Percentiles rank a stretch among this genome's conserved stretches.
Evolutionary conservation across 805 yeast genomes (phyloP).

Genomic region (Starmerella scarabaei): DNA sequence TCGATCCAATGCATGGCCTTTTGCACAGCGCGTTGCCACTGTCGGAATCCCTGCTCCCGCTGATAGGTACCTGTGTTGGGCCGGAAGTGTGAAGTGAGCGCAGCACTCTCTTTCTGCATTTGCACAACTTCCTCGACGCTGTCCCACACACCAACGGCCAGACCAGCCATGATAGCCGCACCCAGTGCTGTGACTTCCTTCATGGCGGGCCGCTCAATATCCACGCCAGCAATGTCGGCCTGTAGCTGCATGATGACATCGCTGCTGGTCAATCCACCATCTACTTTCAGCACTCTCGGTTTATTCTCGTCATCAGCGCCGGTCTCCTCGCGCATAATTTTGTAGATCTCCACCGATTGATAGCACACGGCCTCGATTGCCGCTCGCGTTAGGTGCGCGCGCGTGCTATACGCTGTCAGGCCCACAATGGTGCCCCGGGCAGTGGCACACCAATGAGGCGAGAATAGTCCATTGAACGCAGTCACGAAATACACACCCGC

Average conservation of each 20-base stretch:
- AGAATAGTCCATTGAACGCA: constrained; percentile 85
- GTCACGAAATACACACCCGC: constrained; percentile 94
- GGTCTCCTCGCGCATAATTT: constrained; percentile 80
- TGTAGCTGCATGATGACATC: constrained; percentile 88
- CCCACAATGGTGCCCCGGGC: constrained; percentile 91
- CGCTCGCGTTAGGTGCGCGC: constrained; percentile 85
- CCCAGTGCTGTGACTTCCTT: constrained; percentile 92
- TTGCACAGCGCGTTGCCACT: constrained; percentile 78
- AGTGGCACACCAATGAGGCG: constrained; percentile 91
- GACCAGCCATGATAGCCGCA: constrained; percentile 91
- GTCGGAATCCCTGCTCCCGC: constrained; percentile 50
- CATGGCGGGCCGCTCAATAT: constrained; percentile 66
- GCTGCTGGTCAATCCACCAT: constrained; percentile 91
- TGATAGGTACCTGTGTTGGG: constrained; percentile 40
- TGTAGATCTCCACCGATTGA: constrained; percentile 81
- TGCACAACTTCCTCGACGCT: constrained; percentile 51
- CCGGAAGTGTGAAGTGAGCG: constrained; percentile 19
- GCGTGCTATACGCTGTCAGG: constrained; percentile 81
- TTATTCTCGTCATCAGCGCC: constrained; percentile 27
- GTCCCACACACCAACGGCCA: constrained; percentile 60
- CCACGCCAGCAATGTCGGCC: constrained; percentile 80
- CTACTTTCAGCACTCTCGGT: constrained; percentile 40
- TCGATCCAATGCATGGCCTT: constrained; percentile 71
- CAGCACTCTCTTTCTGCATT: constrained; percentile 19
- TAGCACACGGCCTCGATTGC: constrained; percentile 91